These are phyloP conservation scores for Nicotiana knightiana DNA, from an alignment of 257 asterid species.

Conservation along the genomic window DNA sequence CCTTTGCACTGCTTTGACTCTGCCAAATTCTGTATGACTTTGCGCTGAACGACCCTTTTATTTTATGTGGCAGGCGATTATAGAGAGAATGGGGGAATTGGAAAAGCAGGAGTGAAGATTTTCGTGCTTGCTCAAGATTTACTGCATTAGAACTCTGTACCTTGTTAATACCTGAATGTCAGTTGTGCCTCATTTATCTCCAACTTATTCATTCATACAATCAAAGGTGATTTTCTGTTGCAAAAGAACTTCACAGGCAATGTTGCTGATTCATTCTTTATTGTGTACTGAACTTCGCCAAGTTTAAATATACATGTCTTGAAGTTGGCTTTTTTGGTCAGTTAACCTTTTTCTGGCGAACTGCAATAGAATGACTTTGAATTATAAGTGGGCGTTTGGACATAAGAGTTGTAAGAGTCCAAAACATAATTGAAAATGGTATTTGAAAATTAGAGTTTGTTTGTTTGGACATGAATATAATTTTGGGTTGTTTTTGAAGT, in stretches of 20 bases:
- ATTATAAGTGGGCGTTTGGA: too few species aligned
- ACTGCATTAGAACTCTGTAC: not conserved
- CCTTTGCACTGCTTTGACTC: not conserved
- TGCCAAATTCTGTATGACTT: not conserved
- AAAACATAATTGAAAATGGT: too few species aligned
- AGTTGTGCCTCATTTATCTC: not conserved
- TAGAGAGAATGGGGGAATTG: slow-evolving; percentile 94
- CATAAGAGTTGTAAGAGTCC: too few species aligned
- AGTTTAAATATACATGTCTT: not conserved
- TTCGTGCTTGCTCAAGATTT: not conserved
- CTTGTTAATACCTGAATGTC: not conserved
- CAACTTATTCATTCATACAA: not conserved
- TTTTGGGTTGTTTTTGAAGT: too few species aligned
- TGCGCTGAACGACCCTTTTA: not conserved
- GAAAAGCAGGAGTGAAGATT: slow-evolving; percentile 63
- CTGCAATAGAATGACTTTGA: too few species aligned
- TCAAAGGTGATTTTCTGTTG: not conserved
- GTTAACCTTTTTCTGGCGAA: too few species aligned
- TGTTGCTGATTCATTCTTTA: not conserved
- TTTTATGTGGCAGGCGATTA: slow-evolving; percentile 55
- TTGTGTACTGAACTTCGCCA: not conserved
- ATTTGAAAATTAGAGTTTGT: too few species aligned
- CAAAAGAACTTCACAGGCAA: not conserved
- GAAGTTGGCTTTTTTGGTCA: too few species aligned
- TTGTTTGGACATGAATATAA: too few species aligned